These are phyloP conservation scores for Monosporozyma servazzii DNA, from an alignment of 805 yeast genomes.

Conservation along the genomic window DNA sequence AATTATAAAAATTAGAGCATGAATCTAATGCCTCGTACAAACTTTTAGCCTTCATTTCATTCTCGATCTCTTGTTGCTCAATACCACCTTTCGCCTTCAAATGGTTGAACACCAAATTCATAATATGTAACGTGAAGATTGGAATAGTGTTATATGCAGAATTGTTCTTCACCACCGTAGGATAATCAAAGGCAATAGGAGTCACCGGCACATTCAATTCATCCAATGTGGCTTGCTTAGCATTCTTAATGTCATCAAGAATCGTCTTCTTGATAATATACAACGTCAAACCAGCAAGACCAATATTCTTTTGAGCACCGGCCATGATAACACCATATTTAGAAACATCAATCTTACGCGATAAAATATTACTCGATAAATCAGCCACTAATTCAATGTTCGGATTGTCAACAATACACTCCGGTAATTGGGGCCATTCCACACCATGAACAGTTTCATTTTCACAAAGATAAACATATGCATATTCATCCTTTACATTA, in stretches of 20 bases:
- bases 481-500: constrained; percentile 44
- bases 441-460: constrained; percentile 96
- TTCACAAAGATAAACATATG: constrained; percentile 86
- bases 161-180: constrained; percentile 78
- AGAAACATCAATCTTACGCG: constrained; percentile 69
- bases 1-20: constrained; percentile 52
- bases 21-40: constrained; percentile 60
- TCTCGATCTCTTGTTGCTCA: constrained; percentile 44
- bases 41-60: constrained; percentile 50
- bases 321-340: constrained; percentile 88
- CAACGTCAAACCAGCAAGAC: constrained; percentile 89
- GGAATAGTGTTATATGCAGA: constrained; percentile 95
- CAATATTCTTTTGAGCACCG: constrained; percentile 97
- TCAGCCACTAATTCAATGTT: constrained; percentile 83
- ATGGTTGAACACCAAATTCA: constrained; percentile 64
- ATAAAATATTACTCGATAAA: constrained; percentile 86
- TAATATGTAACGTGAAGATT: constrained; percentile 79
- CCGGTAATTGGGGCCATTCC: constrained; percentile 53
- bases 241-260: constrained; percentile 43
- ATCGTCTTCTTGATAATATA: constrained; percentile 81
- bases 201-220: constrained; percentile 60
- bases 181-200: constrained; percentile 85
- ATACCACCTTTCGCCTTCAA: constrained; percentile 68
- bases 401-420: constrained; percentile 41
- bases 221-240: constrained; percentile 51